Percentiles rank a stretch among this genome's conserved stretches.
phyloP scores from a whole-genome alignment of 2,329 filamentous ascomycete species.

The Remersonia thermophila region DNA sequence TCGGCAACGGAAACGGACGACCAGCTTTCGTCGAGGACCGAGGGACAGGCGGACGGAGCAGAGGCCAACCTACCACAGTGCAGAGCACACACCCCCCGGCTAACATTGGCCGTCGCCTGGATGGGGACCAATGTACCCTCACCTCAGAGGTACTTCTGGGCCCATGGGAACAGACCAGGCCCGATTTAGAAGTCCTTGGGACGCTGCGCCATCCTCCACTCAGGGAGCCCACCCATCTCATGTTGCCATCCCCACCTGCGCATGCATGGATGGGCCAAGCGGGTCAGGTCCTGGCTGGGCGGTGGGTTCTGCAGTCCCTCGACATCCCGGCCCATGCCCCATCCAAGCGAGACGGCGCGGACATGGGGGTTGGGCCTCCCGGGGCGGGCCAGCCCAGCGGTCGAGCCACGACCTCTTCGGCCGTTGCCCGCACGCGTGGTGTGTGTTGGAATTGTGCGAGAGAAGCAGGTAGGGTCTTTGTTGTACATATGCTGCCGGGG shows the following conservation, averaged over 20 bases:
- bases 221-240: constrained; percentile 25
- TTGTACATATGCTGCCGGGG: background rate
- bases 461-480: background rate
- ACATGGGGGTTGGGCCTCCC: constrained; percentile 11
- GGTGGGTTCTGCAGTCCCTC: constrained; percentile 10
- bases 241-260: constrained; percentile 28
- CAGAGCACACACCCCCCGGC: constrained; percentile 5
- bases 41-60: background rate
- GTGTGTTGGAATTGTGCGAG: background rate
- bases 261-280: background rate
- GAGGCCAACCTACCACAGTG: constrained; percentile 4
- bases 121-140: constrained; percentile 14
- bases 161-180: constrained; percentile 17
- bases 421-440: background rate
- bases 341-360: constrained; percentile 37
- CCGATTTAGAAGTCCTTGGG: constrained; percentile 28
- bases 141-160: constrained; percentile 17
- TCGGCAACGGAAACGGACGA: no score
- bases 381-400: constrained; percentile 27
- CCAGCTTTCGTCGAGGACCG: no score
- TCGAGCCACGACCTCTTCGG: constrained; percentile 5
- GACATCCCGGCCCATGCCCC: constrained; percentile 22
- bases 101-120: background rate
- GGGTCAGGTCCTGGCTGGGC: constrained; percentile 10
- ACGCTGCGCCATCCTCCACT: constrained; percentile 25